These are phyloP conservation scores for Syzygium malaccense DNA, from an alignment of 441 rosid species.

Conservation along the genomic window DNA sequence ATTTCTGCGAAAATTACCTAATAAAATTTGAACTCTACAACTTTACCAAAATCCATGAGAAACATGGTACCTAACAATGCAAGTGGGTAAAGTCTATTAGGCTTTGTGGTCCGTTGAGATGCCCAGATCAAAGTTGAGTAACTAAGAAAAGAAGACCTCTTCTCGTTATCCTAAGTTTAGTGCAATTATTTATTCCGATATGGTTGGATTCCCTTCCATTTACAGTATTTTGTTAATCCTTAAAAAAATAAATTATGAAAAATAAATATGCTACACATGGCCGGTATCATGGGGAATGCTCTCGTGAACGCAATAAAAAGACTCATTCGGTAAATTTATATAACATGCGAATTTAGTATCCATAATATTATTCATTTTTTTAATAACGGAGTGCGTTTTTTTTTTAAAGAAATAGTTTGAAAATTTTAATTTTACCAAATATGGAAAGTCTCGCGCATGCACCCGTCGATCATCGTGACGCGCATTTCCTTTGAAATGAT, in stretches of 20 bases:
- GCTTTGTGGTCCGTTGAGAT: not conserved
- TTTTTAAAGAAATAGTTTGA: not conserved
- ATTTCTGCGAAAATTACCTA: not conserved
- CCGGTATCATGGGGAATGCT: not conserved
- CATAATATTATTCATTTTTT: not conserved
- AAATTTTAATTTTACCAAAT: not conserved
- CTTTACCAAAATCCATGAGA: not conserved
- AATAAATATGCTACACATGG: not conserved
- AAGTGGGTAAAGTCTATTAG: not conserved
- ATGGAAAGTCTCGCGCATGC: not conserved
- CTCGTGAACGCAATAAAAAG: not conserved
- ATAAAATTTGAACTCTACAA: not conserved
- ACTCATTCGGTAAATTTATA: not conserved
- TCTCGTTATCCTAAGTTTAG: not conserved
- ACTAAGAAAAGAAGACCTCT: not conserved
- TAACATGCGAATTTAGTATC: not conserved
- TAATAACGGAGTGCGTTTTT: not conserved
- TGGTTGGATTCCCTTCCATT: not conserved
- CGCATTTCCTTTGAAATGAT: no score
- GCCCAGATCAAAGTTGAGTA: not conserved
- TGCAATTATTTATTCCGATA: not conserved
- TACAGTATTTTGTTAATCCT: not conserved
- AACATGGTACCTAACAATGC: not conserved
- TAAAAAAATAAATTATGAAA: not conserved
- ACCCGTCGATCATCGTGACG: no score